Evolutionary conservation across 2,329 filamentous ascomycete genomes (phyloP), one percentile per base, ranked within the genome.

Genomic region (Cryphonectria radicalis): DNA sequence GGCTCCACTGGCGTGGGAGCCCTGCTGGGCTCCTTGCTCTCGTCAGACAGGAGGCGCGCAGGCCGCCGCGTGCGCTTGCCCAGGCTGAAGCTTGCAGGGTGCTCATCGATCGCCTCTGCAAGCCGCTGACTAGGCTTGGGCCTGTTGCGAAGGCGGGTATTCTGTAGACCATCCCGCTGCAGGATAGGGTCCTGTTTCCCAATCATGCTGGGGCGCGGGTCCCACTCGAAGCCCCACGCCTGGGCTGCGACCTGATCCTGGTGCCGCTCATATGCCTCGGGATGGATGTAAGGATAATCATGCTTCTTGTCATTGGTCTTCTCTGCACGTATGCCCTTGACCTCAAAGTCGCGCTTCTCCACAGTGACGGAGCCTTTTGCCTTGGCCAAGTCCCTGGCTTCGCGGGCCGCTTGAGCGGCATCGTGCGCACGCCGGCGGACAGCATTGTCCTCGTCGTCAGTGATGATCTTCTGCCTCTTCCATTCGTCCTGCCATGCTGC

Each of bases 181-280:
- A 82, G 84, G 50, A 87, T 80, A 0, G 88, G 87, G 72, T 90
- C 88, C 76, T 91, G 90, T 50, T 83, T 82, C 28, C 88, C 88
- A 71, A 90, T 83, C 78, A 87, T 88, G 72, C 84, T 84, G 2
- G 85, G 84, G 67, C 88, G 86, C 13, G 86, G 83, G 74, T 90
- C 88, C 74, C 90, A 89, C 72, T 89, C 86, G 75, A 90, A 90
- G 22, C 86, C 85, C 75, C 90, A 91, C 1, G 85, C 83, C 72
- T 86, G 83, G 10, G 89, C 88, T 84, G 88, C 87, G 73, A 89
- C 82, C 69, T 83, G 83, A 79, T 90, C 88, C 76, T 91, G 86
- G 68, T 83, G 77, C 69, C 78, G 77, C 59, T 78, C 76, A 72
- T 87, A 85, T 5, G 84, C 81, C 60, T 87, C 83, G 35, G 83